Percentiles rank a stretch among this genome's conserved stretches.
Conservation (phyloP, 306 rosid species). For the Ziziphus jujuba region DNA sequence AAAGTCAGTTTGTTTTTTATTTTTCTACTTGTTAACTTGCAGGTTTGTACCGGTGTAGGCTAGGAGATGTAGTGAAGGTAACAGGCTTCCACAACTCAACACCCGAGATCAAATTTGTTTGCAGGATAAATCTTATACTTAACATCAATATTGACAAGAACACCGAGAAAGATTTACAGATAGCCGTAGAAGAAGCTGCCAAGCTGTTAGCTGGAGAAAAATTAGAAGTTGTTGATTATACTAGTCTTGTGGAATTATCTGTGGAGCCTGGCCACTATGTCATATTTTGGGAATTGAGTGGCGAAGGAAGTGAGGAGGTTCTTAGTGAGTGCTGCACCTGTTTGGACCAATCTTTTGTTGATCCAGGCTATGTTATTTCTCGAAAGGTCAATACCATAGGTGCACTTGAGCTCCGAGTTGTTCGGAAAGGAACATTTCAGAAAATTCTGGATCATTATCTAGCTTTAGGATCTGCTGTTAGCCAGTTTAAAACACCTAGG, state of each 20-base stretch:
- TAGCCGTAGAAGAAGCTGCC: conserved; percentile 61
- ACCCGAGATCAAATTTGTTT: conserved; percentile 62
- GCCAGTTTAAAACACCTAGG: conserved; percentile 79
- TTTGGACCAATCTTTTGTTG: conserved; percentile 61
- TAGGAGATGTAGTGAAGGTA: conserved; percentile 77
- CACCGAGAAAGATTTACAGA: conserved; percentile 66
- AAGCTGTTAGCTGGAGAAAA: conserved; percentile 50
- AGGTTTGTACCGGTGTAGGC: conserved; percentile 72
- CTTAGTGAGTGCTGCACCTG: conserved; percentile 67
- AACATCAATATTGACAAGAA: conserved; percentile 74
- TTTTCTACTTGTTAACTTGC: conserved; percentile 1
- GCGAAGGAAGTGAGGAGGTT: conserved; percentile 55
- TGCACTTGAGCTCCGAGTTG: conserved; percentile 63
- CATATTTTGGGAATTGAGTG: conserved; percentile 67
- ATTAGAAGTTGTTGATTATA: conserved; percentile 65
- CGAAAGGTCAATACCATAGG: conserved; percentile 58
- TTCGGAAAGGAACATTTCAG: conserved; percentile 66
- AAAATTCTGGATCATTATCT: conserved; percentile 59
- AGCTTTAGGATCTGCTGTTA: conserved; percentile 49
- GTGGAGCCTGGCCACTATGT: conserved; percentile 77
- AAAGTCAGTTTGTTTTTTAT: neutral
- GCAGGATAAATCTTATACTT: conserved; percentile 61
- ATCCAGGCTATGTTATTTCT: conserved; percentile 58
- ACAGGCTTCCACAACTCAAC: conserved; percentile 70
- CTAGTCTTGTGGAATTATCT: conserved; percentile 58